Evolutionary conservation across 331 rosid species (phyloP).

Genomic region (Prunus yedoensis): DNA sequence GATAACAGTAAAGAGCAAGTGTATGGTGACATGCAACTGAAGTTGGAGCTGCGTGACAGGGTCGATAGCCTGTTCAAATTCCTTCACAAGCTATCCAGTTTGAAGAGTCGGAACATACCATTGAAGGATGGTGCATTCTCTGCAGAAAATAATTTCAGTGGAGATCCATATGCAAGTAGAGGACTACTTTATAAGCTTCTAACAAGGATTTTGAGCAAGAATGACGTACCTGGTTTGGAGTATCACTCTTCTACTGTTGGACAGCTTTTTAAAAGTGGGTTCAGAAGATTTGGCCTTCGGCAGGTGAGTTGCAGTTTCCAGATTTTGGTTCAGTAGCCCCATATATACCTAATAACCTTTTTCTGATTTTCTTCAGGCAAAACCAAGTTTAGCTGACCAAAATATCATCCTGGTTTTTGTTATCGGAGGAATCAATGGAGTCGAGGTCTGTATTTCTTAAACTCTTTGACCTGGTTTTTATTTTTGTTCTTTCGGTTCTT

Average conservation of each 20-base stretch:
- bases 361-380: conserved; percentile 59
- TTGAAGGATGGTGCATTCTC: conserved; percentile 58
- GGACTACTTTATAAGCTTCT: conserved; percentile 75
- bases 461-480: not conserved
- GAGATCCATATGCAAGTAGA: conserved; percentile 58
- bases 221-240: conserved; percentile 74
- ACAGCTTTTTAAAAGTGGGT: conserved; percentile 80
- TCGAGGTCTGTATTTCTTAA: conserved; percentile 60
- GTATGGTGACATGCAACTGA: conserved; percentile 75
- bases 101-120: conserved; percentile 58
- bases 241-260: conserved; percentile 96
- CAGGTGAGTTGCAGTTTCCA: conserved; percentile 55
- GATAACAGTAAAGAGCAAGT: conserved; percentile 48
- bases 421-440: conserved; percentile 81
- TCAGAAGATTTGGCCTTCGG: conserved; percentile 96
- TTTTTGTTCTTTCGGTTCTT: not conserved
- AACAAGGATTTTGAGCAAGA: conserved; percentile 61
- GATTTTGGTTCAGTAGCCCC: conserved; percentile 24
- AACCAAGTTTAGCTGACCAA: conserved; percentile 91
- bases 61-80: conserved; percentile 80
- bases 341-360: conserved; percentile 24
- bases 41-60: conserved; percentile 89
- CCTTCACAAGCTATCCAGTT: conserved; percentile 75
- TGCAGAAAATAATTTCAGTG: conserved; percentile 47
- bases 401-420: conserved; percentile 83